Evolutionary conservation across 805 yeast genomes (phyloP).

Genomic region (Starmerella apis): DNA sequence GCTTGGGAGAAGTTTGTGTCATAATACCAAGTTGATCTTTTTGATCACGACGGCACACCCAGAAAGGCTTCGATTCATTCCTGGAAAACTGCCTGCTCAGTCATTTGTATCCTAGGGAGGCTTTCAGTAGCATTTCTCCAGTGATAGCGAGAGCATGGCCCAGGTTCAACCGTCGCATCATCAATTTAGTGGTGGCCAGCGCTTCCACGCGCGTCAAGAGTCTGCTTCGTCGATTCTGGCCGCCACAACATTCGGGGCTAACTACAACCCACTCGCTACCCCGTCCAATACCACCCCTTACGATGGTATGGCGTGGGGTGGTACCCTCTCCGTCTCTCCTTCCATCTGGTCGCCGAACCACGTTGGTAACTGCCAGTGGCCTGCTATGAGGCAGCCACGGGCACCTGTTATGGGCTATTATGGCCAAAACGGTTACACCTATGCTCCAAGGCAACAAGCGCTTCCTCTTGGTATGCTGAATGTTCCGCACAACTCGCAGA

Average conservation of each 20-base stretch:
- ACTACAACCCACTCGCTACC: constrained; percentile 13
- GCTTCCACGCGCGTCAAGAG: constrained; percentile 11
- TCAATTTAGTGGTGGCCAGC: constrained; percentile 3
- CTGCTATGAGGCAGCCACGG: constrained; percentile 1
- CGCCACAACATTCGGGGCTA: constrained; percentile 12
- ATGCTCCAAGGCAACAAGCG: not conserved
- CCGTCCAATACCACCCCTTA: constrained; percentile 9
- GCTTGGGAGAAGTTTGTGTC: not conserved
- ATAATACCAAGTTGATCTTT: not conserved
- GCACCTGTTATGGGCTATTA: constrained; percentile 4
- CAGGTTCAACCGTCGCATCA: constrained; percentile 7
- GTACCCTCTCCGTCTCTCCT: constrained; percentile 15
- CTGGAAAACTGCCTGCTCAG: constrained; percentile 5
- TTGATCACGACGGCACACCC: constrained; percentile 3
- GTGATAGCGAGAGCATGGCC: constrained; percentile 17
- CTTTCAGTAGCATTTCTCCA: constrained; percentile 22
- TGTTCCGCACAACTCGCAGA: not conserved
- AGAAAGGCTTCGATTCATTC: constrained; percentile 3
- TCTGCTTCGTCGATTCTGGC: constrained; percentile 14
- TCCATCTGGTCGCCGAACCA: constrained; percentile 23
- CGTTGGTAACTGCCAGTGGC: constrained; percentile 6
- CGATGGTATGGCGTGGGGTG: constrained; percentile 13
- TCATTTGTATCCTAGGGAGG: constrained; percentile 15
- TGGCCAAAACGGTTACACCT: not conserved
- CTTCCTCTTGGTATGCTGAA: not conserved